These are phyloP conservation scores for Wickerhamiella siamensis DNA, from an alignment of 805 yeast species.

Conservation along the genomic window DNA sequence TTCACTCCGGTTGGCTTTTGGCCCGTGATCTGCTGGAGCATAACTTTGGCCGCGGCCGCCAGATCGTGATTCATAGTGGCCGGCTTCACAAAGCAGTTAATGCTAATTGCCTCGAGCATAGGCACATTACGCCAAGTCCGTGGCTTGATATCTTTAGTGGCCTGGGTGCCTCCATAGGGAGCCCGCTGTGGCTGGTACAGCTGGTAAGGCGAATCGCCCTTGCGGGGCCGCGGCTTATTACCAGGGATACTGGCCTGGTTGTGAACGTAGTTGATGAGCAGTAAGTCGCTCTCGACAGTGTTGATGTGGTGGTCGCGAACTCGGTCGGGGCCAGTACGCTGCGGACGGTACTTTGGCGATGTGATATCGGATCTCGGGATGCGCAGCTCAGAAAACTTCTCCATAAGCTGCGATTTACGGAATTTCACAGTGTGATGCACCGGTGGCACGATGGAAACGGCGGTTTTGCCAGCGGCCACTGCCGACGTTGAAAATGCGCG, in stretches of 20 bases:
- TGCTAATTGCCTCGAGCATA: slow-evolving; percentile 44
- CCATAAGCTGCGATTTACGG: slow-evolving; percentile 59
- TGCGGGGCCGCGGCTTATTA: slow-evolving; percentile 68
- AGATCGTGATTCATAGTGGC: slow-evolving; percentile 49
- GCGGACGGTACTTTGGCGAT: slow-evolving; percentile 66
- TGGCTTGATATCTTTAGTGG: slow-evolving; percentile 60
- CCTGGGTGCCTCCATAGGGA: slow-evolving; percentile 62
- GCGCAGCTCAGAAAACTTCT: slow-evolving; percentile 55
- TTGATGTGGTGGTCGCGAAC: slow-evolving; percentile 60
- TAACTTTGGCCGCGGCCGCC: slow-evolving; percentile 62
- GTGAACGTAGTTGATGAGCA: slow-evolving; percentile 67
- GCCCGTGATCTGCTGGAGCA: slow-evolving; percentile 90
- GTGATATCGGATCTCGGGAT: slow-evolving; percentile 59
- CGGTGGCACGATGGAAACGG: slow-evolving; percentile 68
- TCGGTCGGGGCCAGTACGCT: slow-evolving; percentile 63
- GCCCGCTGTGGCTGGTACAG: slow-evolving; percentile 63
- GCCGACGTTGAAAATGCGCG: slow-evolving; percentile 17
- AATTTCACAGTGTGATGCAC: slow-evolving; percentile 80
- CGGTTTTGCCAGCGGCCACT: slow-evolving; percentile 23
- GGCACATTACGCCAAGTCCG: slow-evolving; percentile 63
- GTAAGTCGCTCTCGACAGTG: slow-evolving; percentile 60
- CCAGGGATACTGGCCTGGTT: slow-evolving; percentile 34
- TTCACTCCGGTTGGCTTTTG: slow-evolving; percentile 59
- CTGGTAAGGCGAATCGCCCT: slow-evolving; percentile 76
- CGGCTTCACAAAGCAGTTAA: slow-evolving; percentile 61